phyloP scores from a whole-genome alignment of 371 early-diverging fungal species.

The Mucor mucedo region DNA sequence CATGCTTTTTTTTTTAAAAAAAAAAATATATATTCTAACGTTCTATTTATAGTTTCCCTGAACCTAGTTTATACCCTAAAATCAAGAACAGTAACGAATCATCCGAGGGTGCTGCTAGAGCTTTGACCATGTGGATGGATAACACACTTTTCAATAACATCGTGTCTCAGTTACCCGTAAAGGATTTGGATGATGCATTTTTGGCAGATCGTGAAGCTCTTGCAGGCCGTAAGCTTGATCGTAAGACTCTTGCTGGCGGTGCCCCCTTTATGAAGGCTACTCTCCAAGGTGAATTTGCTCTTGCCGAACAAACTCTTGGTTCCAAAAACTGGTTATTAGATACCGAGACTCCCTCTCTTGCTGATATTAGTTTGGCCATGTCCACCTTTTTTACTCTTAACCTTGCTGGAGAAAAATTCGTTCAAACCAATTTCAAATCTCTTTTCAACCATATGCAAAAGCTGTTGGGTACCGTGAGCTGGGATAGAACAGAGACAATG shows the following conservation, averaged over 20 bases:
- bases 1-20: not conserved
- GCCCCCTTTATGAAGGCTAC: constrained; percentile 21
- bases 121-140: constrained; percentile 24
- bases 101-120: constrained; percentile 11
- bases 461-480: constrained; percentile 24
- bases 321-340: constrained; percentile 27
- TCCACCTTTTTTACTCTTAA: constrained; percentile 8
- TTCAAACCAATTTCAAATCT: constrained; percentile 10
- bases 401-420: constrained; percentile 15
- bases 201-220: constrained; percentile 23
- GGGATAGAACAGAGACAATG: constrained; percentile 18
- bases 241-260: constrained; percentile 3
- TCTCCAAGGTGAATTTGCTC: constrained; percentile 13
- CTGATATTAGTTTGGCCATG: constrained; percentile 24
- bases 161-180: constrained; percentile 22
- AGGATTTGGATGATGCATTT: constrained; percentile 12
- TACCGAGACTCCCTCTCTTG: constrained; percentile 10
- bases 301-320: constrained; percentile 10
- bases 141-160: constrained; percentile 16
- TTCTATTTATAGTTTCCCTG: constrained; percentile 17
- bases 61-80: constrained; percentile 23
- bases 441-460: constrained; percentile 37
- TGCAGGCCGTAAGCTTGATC: constrained; percentile 16
- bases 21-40: not conserved
- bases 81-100: constrained; percentile 5